Conservation (phyloP, 2,329 filamentous ascomycete genomes). For the Calonectria honghensis region DNA sequence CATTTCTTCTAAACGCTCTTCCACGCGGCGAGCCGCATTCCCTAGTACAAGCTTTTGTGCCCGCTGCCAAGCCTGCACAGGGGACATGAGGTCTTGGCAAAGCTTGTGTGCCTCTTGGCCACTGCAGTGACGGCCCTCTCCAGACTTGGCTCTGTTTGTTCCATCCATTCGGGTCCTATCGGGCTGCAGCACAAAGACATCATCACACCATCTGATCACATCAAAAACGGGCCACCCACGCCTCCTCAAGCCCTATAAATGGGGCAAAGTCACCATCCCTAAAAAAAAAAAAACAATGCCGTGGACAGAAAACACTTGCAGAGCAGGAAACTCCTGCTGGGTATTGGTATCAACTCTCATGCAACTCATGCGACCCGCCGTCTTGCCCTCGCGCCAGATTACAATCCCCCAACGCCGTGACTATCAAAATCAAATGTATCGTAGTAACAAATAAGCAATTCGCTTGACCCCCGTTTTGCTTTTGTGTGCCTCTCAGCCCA, state of each 20-base stretch:
- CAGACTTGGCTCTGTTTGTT: conserved; percentile 45
- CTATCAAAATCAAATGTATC: conserved; percentile 40
- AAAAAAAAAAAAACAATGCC: not conserved
- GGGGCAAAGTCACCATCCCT: not conserved
- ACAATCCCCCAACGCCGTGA: conserved; percentile 46
- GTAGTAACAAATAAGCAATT: conserved; percentile 45
- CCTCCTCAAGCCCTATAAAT: not conserved
- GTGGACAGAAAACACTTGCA: not conserved
- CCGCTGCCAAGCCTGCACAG: conserved; percentile 51
- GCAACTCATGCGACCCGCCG: conserved; percentile 38
- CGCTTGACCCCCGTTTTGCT: conserved; percentile 32
- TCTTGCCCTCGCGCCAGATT: conserved; percentile 41
- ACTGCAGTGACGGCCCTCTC: conserved; percentile 45
- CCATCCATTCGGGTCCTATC: conserved; percentile 7
- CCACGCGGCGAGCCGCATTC: conserved; percentile 40
- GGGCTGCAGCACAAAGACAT: not conserved
- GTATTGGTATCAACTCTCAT: conserved; percentile 54
- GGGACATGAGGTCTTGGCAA: conserved; percentile 55
- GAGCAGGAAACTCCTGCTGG: conserved; percentile 52
- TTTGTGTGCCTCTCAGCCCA: conserved; percentile 19
- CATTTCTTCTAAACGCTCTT: conserved; percentile 28
- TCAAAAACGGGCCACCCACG: not conserved
- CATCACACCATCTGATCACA: not conserved
- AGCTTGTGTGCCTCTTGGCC: conserved; percentile 54
- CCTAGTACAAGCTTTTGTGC: conserved; percentile 46